Percentiles rank a stretch among this genome's conserved stretches.
Conservation (phyloP, 495 filamentous ascomycete genomes). For the Astrocystis sublimbata region DNA sequence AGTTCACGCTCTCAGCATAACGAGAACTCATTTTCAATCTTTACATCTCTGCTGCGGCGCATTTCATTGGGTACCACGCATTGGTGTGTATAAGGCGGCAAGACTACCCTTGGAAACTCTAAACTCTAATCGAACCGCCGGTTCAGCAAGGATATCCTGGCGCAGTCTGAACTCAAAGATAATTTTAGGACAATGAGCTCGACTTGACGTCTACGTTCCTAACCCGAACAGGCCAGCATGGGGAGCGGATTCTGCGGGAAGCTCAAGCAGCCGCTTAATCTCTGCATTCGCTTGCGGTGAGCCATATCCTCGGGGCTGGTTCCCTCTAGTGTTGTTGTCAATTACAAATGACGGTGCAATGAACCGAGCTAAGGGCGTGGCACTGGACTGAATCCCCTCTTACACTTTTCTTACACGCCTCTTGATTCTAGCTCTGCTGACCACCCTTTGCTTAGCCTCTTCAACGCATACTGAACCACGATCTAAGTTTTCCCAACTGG, state of each 20-base stretch:
- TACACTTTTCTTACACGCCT: no score
- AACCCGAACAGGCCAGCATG: neutral
- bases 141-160: neutral
- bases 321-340: neutral
- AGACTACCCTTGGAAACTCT: neutral
- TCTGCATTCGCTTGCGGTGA: neutral
- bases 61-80: neutral
- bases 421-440: no score
- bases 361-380: neutral
- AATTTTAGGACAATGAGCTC: slow-evolving; percentile 12
- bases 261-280: neutral
- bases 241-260: slow-evolving; percentile 2
- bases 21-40: neutral
- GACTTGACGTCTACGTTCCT: slow-evolving; percentile 6
- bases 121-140: neutral
- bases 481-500: neutral
- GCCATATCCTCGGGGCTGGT: slow-evolving; percentile 14
- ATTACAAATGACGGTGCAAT: slow-evolving; percentile 13
- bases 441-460: neutral
- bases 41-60: neutral
- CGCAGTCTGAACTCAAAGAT: neutral
- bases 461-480: neutral
- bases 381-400: neutral
- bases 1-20: neutral
- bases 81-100: neutral